Base-by-base conservation (phyloP, 2,329 filamentous ascomycete genomes). In the Hypoxylon sp. region DNA sequence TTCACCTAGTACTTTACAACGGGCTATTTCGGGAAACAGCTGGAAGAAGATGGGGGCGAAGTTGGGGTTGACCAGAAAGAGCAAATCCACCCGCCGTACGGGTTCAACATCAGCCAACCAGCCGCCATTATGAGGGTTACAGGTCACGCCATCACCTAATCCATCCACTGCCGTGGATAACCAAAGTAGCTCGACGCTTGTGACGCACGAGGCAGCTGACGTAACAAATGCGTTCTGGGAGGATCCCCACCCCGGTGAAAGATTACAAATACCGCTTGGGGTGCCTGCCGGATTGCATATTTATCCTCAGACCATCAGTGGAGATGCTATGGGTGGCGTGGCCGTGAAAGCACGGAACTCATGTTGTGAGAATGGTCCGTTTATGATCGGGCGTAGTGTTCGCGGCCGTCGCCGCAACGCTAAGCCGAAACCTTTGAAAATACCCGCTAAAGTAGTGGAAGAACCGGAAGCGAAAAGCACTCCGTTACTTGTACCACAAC, bases 21-120 rank as follows among this genome's bases (percentile, higher is more conserved):
- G 85, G 62, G 86, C 86, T 13, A 82, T 88, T 55, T 84, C 84
- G 37, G 85, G 85, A 71, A 88, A 86, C 64, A 84, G 88, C 55
- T 91, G 89, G 89, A 90, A 90, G 79, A 90, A 88, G 75, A 85
- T 91, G 75, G 85, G 88, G 17, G 87, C 86, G 6, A 90, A 88
- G 72, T 79, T 91, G 3, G 88, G 89, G 2, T 82, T 90, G 64
- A 85, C 84, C 59, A 85, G 84, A 74, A 90, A 87, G 77, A 81
- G 78, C 67, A 83, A 84, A 50, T 82, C 81, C 13, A 81, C 81
- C 31, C 82, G 81, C 55, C 83, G 84, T 27, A 79, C 82, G 2
- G 83, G 81, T 50, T 83, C 85, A n/a, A 83, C 84, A 14, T 82
- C 82, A 64, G 74, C 73, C 62, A 77, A 76, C 67, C 79, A 77